Conservation (phyloP, 2,329 filamentous ascomycete species). For the Nothophoma quercina region DNA sequence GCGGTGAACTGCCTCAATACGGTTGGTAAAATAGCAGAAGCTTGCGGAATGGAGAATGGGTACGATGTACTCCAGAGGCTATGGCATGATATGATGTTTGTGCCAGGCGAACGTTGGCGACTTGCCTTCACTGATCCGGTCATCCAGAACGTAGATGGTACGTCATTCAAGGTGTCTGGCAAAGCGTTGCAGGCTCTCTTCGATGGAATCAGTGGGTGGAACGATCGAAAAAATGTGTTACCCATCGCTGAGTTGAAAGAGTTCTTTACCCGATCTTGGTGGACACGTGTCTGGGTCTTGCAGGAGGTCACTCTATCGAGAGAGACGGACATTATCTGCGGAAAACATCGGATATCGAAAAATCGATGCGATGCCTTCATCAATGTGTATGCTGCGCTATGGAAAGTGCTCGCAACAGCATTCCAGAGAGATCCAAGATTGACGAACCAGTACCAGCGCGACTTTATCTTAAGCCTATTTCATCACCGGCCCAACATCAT, state of each 20-base stretch:
- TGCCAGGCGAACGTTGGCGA: background rate
- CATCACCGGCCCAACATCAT: conserved; percentile 13
- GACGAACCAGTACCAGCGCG: conserved; percentile 4
- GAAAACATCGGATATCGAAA: conserved; percentile 10
- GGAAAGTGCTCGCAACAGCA: background rate
- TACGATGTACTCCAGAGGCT: too few species aligned
- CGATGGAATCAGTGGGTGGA: conserved; percentile 11
- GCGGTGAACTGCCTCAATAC: conserved; percentile 19
- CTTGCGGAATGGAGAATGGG: conserved; percentile 6
- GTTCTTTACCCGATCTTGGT: conserved; percentile 22
- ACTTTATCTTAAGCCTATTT: background rate
- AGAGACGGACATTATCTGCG: conserved; percentile 14
- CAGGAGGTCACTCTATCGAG: conserved; percentile 25
- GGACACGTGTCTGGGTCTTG: conserved; percentile 25
- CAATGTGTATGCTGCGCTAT: conserved; percentile 13
- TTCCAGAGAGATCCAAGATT: background rate
- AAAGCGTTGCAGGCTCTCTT: background rate
- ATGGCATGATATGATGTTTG: conserved; percentile 12
- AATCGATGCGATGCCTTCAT: conserved; percentile 10
- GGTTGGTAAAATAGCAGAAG: conserved; percentile 20
- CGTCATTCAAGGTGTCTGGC: background rate
- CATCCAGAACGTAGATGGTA: background rate
- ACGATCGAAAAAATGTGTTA: conserved; percentile 1
- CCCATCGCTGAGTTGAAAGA: background rate
- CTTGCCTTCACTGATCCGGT: background rate